Base-by-base conservation (phyloP, 1,284 basidiomycete genomes). In the Fomitopsis schrenkii region DNA sequence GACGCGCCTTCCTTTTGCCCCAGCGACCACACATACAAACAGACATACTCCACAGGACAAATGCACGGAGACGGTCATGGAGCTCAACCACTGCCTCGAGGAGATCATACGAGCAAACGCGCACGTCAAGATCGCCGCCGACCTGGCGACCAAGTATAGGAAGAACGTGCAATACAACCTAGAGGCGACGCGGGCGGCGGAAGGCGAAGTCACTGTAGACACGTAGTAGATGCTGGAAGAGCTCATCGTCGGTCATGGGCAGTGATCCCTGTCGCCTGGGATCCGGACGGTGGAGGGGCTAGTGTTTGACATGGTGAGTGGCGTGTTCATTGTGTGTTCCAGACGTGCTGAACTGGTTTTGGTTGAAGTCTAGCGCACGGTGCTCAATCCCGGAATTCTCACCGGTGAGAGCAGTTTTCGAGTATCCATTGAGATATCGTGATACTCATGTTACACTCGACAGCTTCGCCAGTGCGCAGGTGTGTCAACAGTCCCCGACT, bases 101-200 rank as follows among this genome's bases (percentile, higher is more conserved):
- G 88, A 90, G 72, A 86, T 92, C 64, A 73, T 87, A 33, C 79
- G 81, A 19, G 89, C 88, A 14, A 91, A 91, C 64, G 79, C 83
- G 2, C 83, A 85, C 52, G 85, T 93, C 44, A 85, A 87, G 67
- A 86, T 83, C 41, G 88, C 93, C 0, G 87, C 93, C 2, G 86
- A 93, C 72, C 77, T 95, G 17, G 83, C 87, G 33, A 84, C 84
- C 42, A 93, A 93, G 72, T 94, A 95, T 72, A 80, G 87, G 62
- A 87, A 90, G 74, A 94, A 94, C 72, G 92, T 93, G 54, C 87
- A 89, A 71, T 94, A 93, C 70, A 94, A 95, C 70, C 71, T 95
- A 61, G 87, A 88, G 66, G 88, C 88, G 28, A 87, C 83, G n/a
- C 56, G 56, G 4, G 55, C 48, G 7, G 30, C 45, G 10, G 8